Conservation (phyloP, 2,329 filamentous ascomycete species). For the Colletotrichum trifolii region DNA sequence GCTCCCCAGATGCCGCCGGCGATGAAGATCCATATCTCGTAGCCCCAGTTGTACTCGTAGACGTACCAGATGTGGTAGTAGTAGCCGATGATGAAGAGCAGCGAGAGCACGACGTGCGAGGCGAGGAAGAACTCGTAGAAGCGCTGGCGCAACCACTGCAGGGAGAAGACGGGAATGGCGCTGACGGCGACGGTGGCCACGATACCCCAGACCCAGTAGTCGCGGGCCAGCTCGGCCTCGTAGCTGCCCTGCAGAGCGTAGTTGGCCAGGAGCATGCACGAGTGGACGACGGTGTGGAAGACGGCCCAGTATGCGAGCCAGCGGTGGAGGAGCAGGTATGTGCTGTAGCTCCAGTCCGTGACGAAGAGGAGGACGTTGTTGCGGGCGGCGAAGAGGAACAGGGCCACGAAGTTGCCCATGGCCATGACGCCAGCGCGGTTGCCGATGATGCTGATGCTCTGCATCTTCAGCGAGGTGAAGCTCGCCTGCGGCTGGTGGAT, state of each 20-base stretch:
- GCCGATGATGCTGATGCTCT: slow-evolving; percentile 45
- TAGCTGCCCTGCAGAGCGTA: slow-evolving; percentile 16
- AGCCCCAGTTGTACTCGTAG: slow-evolving; percentile 38
- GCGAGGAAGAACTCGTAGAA: slow-evolving; percentile 42
- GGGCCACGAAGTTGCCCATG: slow-evolving; percentile 24
- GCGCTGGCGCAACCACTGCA: slow-evolving; percentile 38
- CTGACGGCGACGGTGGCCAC: slow-evolving; percentile 31
- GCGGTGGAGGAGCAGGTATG: slow-evolving; percentile 29
- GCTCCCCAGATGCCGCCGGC: slow-evolving; percentile 35
- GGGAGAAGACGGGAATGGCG: slow-evolving; percentile 34
- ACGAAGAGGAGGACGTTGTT: slow-evolving; percentile 23
- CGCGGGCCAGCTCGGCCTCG: slow-evolving; percentile 18
- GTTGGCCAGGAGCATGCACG: slow-evolving; percentile 22
- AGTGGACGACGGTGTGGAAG: slow-evolving; percentile 26
- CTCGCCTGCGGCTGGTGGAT: slow-evolving; percentile 43
- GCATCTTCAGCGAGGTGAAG: slow-evolving; percentile 40
- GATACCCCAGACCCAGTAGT: slow-evolving; percentile 41
- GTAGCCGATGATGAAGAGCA: slow-evolving; percentile 39
- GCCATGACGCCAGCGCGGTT: slow-evolving; percentile 31
- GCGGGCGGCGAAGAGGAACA: slow-evolving; percentile 23
- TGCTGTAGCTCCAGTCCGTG: slow-evolving; percentile 27
- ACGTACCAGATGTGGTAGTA: slow-evolving; percentile 41
- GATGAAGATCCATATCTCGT: slow-evolving; percentile 40
- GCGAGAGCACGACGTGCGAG: slow-evolving; percentile 37
- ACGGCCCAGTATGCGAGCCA: slow-evolving; percentile 29